phyloP scores from a whole-genome alignment of 192 early-diverging fungal species.

The Backusella psychrophila region DNA sequence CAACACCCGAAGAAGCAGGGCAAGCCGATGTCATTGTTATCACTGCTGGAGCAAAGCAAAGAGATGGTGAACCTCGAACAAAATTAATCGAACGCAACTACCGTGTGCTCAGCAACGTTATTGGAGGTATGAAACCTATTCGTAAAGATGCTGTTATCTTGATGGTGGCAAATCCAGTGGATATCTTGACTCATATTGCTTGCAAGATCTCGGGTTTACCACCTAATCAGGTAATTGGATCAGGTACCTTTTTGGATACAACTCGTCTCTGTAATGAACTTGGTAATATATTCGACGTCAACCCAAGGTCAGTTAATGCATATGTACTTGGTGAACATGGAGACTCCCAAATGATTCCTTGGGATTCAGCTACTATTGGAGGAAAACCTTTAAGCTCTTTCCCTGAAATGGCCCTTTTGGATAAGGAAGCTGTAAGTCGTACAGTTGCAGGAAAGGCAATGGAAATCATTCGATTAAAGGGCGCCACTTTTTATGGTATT shows the following conservation, averaged over 20 bases:
- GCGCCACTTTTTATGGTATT: conserved; percentile 64
- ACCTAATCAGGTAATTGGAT: conserved; percentile 55
- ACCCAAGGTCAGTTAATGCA: conserved; percentile 57
- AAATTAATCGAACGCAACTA: conserved; percentile 62
- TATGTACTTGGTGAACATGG: conserved; percentile 69
- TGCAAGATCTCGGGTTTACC: conserved; percentile 57
- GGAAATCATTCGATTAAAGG: conserved; percentile 64
- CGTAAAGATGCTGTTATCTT: conserved; percentile 54
- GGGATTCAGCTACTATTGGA: conserved; percentile 55
- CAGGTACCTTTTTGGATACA: conserved; percentile 60
- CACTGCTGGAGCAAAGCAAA: conserved; percentile 65
- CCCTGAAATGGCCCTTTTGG: conserved; percentile 43
- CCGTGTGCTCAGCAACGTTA: conserved; percentile 53
- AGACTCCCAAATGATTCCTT: conserved; percentile 61
- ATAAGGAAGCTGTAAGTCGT: conserved; percentile 42
- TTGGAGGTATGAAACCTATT: conserved; percentile 57
- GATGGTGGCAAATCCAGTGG: conserved; percentile 67
- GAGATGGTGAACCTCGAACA: conserved; percentile 53
- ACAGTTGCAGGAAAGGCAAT: conserved; percentile 59
- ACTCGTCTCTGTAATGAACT: conserved; percentile 52
- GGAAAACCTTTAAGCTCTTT: conserved; percentile 50
- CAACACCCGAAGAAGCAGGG: conserved; percentile 51
- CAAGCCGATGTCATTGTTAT: conserved; percentile 65
- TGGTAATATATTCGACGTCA: conserved; percentile 38
- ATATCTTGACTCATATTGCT: conserved; percentile 62